Evolutionary conservation across 2,329 filamentous ascomycete species (phyloP), one percentile per base, ranked within the genome.

Genomic region (Juglanconis oblonga): DNA sequence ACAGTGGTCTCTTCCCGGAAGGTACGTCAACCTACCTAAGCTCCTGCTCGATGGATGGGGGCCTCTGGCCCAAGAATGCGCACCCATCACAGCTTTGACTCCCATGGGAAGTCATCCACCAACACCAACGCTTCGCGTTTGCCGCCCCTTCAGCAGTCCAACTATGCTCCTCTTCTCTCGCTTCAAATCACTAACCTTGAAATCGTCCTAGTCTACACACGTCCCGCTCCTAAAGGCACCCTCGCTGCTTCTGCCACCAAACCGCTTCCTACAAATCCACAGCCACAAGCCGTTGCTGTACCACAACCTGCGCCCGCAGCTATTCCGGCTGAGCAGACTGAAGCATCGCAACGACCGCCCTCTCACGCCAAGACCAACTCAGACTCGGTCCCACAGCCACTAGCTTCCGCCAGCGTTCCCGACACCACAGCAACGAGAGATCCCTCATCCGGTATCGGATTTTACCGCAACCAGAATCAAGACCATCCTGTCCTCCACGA

Each of bases 401-500:
- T 82, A 36, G 78, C 74, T 61, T 75, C 76, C 8, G 67, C 70
- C 55, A 81, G 69, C 63, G 69, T 49, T 5, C 58, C 61, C 24
- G 57, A 45, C 44, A 48, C 52, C 9, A 67, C 40, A 66, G 66
- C 60, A 51, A 68, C 54, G 62, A 70, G 50, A 66, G 70, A 58
- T 66, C 66, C 36, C 14, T 52, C 60, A 7, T 53, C 60, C 33
- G 45, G 55, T 13, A 47, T 56, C 24, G 59, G 55, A 3, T 40
- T 48, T 13, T 58, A 59, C 17, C 63, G 72, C 48, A 69, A 62
- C 68, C 77, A 66, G 71, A 62, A 79, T 17, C 78, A 86, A 66
- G 84, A 87, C 57, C 90, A 87, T 70, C 89, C 91, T 10, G 93
- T 97, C 53, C 89, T 98, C 79, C 92, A 93, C 71, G 93, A 98